These are phyloP conservation scores for Citrus unshiu DNA, from an alignment of 345 rosid species.

Conservation along the genomic window DNA sequence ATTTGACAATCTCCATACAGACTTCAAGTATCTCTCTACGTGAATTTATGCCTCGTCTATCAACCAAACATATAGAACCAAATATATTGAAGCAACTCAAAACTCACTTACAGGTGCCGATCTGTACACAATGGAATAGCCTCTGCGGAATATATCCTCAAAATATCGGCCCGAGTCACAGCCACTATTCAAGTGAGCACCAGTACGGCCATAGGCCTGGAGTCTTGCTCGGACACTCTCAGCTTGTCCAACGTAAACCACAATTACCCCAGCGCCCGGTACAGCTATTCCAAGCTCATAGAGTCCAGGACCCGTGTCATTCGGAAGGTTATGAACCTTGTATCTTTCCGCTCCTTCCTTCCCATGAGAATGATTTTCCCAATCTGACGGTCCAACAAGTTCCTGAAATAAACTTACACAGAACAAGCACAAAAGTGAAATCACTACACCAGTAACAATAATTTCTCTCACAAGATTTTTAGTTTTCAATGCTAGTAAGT, in stretches of 20 bases:
- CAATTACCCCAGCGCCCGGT: conserved; percentile 30
- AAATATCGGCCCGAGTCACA: conserved; percentile 30
- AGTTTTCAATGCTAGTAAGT: neutral
- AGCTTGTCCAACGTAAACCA: conserved; percentile 80
- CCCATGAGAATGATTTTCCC: conserved; percentile 60
- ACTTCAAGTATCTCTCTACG: too few species aligned
- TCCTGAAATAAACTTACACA: conserved; percentile 33
- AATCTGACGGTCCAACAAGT: conserved; percentile 68
- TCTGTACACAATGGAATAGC: conserved; percentile 53
- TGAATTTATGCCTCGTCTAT: neutral
- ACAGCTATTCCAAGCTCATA: conserved; percentile 71
- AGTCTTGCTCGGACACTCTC: conserved; percentile 75
- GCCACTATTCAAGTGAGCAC: conserved; percentile 51
- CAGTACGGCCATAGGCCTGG: conserved; percentile 76
- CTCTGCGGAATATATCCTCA: conserved; percentile 51
- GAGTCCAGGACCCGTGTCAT: conserved; percentile 47
- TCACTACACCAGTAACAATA: neutral
- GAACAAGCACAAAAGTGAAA: neutral
- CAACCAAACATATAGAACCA: neutral
- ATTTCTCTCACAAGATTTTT: neutral
- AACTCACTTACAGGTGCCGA: conserved; percentile 66
- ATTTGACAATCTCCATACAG: too few species aligned
- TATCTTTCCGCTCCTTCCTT: conserved; percentile 73
- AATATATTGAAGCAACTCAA: neutral
- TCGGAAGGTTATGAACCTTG: conserved; percentile 72